These are phyloP conservation scores for Agaricus sinodeliciosus DNA, from an alignment of 768 basidiomycete species.

Conservation along the genomic window DNA sequence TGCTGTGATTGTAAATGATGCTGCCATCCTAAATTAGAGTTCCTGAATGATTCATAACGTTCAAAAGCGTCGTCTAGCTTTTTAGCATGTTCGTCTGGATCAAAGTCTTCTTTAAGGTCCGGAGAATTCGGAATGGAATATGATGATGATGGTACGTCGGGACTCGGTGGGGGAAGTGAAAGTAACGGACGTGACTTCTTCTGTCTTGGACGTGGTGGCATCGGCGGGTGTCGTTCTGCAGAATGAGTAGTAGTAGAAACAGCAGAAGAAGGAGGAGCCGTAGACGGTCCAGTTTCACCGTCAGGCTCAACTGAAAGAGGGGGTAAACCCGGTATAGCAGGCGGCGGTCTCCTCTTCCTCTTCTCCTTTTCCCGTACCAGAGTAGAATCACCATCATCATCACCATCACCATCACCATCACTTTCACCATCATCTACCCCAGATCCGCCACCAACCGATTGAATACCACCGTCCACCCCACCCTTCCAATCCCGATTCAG, in stretches of 20 bases:
- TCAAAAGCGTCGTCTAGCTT: conserved; percentile 82
- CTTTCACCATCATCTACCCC: neutral
- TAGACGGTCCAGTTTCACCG: neutral
- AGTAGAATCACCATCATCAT: too few relatives aligned
- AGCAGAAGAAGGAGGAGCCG: too few relatives aligned
- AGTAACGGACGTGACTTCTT: conserved; percentile 2
- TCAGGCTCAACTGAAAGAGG: neutral
- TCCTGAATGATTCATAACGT: conserved; percentile 80
- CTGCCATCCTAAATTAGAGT: conserved; percentile 26
- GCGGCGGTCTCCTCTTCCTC: conserved; percentile 11
- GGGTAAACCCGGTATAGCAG: conserved; percentile 3
- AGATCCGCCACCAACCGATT: too few relatives aligned
- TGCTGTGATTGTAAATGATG: too few relatives aligned
- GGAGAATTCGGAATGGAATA: neutral
- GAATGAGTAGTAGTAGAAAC: neutral
- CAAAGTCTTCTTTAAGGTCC: conserved; percentile 17
- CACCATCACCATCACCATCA: too few relatives aligned
- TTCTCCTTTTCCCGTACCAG: conserved; percentile 1
- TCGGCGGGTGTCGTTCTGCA: neutral
- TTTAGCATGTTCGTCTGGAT: conserved; percentile 30
- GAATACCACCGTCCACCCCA: neutral
- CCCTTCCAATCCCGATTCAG: conserved; percentile 1
- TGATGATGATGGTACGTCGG: neutral
- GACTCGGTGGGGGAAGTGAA: neutral
- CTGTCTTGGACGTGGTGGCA: neutral